phyloP scores from a whole-genome alignment of 1,284 basidiomycete genomes.

The Ceraceosorus guamensis region DNA sequence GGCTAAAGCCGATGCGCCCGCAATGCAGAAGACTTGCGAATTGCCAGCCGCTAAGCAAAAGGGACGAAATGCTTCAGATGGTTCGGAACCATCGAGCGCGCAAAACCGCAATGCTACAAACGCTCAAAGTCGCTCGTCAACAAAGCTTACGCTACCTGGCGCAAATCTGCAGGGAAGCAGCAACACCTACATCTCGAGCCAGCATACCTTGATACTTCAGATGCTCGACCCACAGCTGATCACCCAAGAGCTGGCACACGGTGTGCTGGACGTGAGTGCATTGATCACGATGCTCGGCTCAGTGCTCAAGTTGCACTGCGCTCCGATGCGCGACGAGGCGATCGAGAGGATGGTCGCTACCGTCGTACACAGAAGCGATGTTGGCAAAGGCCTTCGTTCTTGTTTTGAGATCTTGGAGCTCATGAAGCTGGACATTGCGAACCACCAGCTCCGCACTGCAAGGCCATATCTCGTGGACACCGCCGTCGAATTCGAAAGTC shows the following conservation, averaged over 20 bases:
- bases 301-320: conserved; percentile 81
- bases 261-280: conserved; percentile 71
- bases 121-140: neutral
- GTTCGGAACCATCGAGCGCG: no score
- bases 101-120: no score
- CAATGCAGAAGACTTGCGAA: no score
- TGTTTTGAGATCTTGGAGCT: conserved; percentile 86
- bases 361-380: conserved; percentile 41
- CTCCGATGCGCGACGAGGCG: conserved; percentile 77
- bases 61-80: no score
- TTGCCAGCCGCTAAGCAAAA: neutral
- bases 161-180: conserved; percentile 2
- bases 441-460: conserved; percentile 82
- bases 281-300: conserved; percentile 71
- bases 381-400: conserved; percentile 68
- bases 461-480: conserved; percentile 75
- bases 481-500: conserved; percentile 71
- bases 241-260: conserved; percentile 68
- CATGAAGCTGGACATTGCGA: conserved; percentile 93
- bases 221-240: conserved; percentile 59
- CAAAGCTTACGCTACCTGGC: neutral
- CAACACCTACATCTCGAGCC: conserved; percentile 14
- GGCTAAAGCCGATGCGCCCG: no score
- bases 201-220: conserved; percentile 49
- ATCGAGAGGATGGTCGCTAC: conserved; percentile 70